Base-by-base conservation (phyloP, 2,329 filamentous ascomycete genomes). In the Alternaria hordeiaustralica region DNA sequence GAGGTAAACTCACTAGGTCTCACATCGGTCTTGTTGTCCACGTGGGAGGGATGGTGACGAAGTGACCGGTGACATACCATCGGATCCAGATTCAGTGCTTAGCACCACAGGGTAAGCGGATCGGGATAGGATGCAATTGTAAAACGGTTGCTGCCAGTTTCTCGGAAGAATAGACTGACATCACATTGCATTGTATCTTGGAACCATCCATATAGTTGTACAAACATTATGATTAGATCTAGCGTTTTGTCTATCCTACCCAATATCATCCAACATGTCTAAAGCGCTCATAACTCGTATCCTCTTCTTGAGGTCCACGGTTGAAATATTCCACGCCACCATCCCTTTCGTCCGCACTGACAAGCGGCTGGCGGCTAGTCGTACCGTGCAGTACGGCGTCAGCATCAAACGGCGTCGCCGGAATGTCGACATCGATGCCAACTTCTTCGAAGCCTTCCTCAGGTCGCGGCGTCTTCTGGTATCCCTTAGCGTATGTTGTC, bases 401-500 rank as follows among this genome's bases (percentile, higher is more conserved):
- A 8, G 57, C 61, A 25, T 68, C 69, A 1, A 77, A 56, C 23
- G 73, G 72, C 18, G 69, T 72, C 3, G 54, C 68, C 9, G 71
- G 71, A 10, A 72, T 72, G 46, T 62, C 63, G 6, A 73, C 65
- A 45, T 69, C 65, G 12, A 74, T 59, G 45, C 70, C 61, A 49
- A 74, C 65, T 4, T 69, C 62, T 25, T 68, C 67, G 33, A 71
- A 70, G 15, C 64, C 62, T 41, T 67, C 49, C 15, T 69, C 65
- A 10, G 56, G 62, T 15, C 55, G 30, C 5, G 68, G 64, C 20
- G 71, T 71, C 13, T 63, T 67, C 50, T 70, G 72, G 41, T 78
- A 78, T 2, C 75, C 75, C 18, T 59, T 66, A 5, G 66, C 63
- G 46, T 78, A 78, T 21, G 55, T 60, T 1, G 70, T 74, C n/a